phyloP scores from a whole-genome alignment of 768 basidiomycete genomes.

The Leucocoprinus birnbaumii region DNA sequence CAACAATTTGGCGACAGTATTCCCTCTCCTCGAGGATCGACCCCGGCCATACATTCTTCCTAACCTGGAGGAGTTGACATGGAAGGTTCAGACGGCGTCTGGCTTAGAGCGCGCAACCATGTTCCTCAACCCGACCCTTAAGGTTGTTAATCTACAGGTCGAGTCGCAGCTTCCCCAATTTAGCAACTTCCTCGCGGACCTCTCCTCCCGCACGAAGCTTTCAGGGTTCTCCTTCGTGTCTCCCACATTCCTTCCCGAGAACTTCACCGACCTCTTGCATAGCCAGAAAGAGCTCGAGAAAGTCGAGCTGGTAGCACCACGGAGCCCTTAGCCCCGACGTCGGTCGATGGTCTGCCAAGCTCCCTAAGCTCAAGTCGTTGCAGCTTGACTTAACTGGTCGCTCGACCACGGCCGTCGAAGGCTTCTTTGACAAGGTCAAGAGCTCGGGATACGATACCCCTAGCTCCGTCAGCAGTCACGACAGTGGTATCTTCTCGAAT shows the following conservation, averaged over 20 bases:
- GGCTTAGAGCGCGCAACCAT: slow-evolving; percentile 62
- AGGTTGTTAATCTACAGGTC: slow-evolving; percentile 60
- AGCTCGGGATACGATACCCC: slow-evolving; percentile 73
- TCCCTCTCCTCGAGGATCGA: slow-evolving; percentile 59
- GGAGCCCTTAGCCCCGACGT: slow-evolving; percentile 68
- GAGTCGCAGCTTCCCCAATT: slow-evolving; percentile 55
- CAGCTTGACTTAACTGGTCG: slow-evolving; percentile 72
- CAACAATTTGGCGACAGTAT: slow-evolving; percentile 63
- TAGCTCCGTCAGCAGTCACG: slow-evolving; percentile 61
- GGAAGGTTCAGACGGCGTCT: slow-evolving; percentile 67
- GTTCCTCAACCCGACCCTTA: slow-evolving; percentile 66
- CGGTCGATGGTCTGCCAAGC: slow-evolving; percentile 70
- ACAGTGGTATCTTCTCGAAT: slow-evolving; percentile 76
- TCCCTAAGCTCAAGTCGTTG: slow-evolving; percentile 59
- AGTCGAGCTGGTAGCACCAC: slow-evolving; percentile 65
- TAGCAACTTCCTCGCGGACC: slow-evolving; percentile 57
- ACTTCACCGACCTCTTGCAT: slow-evolving; percentile 63
- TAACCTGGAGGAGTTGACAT: slow-evolving; percentile 62
- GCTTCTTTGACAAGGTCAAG: slow-evolving; percentile 72
- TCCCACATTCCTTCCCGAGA: slow-evolving; percentile 66
- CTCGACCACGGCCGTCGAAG: slow-evolving; percentile 68
- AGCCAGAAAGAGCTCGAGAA: slow-evolving; percentile 60
- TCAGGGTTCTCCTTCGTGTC: slow-evolving; percentile 69
- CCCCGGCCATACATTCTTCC: slow-evolving; percentile 68
- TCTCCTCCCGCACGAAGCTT: slow-evolving; percentile 62